Evolutionary conservation across 306 rosid species (phyloP).

Genomic region (Biancaea sappan): DNA sequence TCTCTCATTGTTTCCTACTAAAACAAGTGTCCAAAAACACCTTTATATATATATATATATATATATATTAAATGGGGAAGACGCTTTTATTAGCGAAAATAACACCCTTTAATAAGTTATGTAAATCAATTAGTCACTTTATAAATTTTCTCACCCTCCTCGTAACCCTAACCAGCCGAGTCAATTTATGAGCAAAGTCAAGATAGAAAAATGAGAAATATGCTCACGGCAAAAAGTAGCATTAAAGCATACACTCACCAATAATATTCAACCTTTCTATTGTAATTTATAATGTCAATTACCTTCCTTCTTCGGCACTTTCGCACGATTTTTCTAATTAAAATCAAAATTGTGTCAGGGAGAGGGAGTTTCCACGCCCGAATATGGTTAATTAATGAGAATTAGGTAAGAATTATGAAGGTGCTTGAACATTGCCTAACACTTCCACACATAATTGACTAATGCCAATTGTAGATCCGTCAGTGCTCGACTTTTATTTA

Average conservation of each 20-base stretch:
- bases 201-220: not conserved
- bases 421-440: conserved; percentile 40
- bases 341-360: conserved; percentile 30
- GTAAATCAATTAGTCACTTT: not conserved
- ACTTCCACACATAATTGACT: conserved; percentile 37
- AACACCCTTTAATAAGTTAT: too few species aligned
- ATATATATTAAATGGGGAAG: too few species aligned
- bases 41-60: too few species aligned
- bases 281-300: not conserved
- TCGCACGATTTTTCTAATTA: not conserved
- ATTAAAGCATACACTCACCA: not conserved
- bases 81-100: too few species aligned
- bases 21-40: too few species aligned
- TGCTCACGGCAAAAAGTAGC: not conserved
- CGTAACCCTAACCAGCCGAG: not conserved
- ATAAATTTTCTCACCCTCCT: not conserved
- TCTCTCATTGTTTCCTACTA: too few species aligned
- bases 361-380: conserved; percentile 47
- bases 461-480: conserved; percentile 27
- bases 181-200: conserved; percentile 7
- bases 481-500: too few species aligned
- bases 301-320: conserved; percentile 3
- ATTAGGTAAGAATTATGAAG: conserved; percentile 31
- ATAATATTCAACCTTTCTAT: not conserved
- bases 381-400: conserved; percentile 24